phyloP scores from a whole-genome alignment of 148 eudicot genomes.

The Chenopodium quinoa region DNA sequence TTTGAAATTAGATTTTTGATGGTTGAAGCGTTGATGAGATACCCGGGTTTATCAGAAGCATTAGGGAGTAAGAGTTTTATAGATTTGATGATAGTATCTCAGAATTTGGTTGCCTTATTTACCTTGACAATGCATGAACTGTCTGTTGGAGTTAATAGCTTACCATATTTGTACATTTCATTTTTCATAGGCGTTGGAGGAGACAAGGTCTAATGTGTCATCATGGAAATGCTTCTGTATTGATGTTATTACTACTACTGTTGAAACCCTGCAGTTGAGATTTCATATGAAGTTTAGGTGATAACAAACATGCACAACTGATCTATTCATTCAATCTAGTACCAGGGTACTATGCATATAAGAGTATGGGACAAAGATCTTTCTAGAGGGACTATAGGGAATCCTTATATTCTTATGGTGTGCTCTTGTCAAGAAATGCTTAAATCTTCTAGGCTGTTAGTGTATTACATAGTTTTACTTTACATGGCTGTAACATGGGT shows the following conservation, averaged over 20 bases:
- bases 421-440: not conserved
- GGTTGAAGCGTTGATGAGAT: not conserved
- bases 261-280: not conserved
- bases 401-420: not conserved
- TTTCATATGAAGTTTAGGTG: not conserved
- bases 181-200: not conserved
- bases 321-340: too few species aligned
- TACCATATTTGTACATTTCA: not conserved
- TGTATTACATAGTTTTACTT: not conserved
- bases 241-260: not conserved
- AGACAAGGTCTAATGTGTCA: not conserved
- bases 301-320: not conserved
- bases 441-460: not conserved
- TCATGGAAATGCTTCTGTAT: not conserved
- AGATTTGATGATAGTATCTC: not conserved
- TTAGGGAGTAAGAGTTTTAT: not conserved
- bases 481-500: constrained; percentile 5
- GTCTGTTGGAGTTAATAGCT: not conserved
- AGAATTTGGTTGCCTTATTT: not conserved
- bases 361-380: too few species aligned
- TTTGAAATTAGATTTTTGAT: not conserved
- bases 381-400: not conserved
- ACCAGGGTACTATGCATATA: too few species aligned
- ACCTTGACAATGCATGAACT: not conserved
- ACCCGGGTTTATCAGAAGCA: not conserved